Evolutionary conservation across 1,284 basidiomycete genomes (phyloP).

Genomic region (Rhodofomes roseus): DNA sequence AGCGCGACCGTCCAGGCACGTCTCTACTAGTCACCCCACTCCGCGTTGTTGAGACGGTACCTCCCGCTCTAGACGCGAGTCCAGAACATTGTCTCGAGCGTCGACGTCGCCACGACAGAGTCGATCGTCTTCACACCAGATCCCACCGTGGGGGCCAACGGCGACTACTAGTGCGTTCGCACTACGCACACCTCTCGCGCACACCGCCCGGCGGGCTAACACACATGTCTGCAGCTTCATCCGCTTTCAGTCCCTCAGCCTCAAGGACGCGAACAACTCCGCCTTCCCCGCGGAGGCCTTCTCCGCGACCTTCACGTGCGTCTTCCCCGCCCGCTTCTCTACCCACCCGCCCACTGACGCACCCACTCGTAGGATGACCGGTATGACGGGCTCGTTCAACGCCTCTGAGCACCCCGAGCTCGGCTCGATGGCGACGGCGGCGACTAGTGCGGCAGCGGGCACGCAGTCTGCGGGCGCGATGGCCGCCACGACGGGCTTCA

Average conservation of each 20-base stretch:
- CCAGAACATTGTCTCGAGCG: conserved; percentile 51
- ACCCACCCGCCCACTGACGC: neutral
- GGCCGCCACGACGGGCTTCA: conserved; percentile 6
- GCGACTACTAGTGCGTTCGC: conserved; percentile 53
- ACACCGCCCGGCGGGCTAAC: neutral
- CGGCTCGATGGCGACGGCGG: conserved; percentile 9
- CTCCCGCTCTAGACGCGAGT: conserved; percentile 51
- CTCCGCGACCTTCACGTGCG: conserved; percentile 77
- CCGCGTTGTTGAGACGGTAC: neutral
- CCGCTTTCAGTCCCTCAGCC: conserved; percentile 58
- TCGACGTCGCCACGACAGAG: conserved; percentile 58
- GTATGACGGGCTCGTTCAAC: conserved; percentile 67
- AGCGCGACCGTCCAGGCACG: conserved; percentile 57
- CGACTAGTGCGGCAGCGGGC: conserved; percentile 12
- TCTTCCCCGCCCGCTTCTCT: neutral
- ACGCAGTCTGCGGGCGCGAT: conserved; percentile 17
- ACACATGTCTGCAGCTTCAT: conserved; percentile 54
- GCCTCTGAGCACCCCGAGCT: conserved; percentile 50
- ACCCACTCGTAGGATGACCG: conserved; percentile 39
- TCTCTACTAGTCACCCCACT: neutral
- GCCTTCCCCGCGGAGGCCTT: conserved; percentile 67
- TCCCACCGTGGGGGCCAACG: conserved; percentile 57
- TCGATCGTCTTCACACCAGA: conserved; percentile 59
- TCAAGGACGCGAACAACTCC: conserved; percentile 48
- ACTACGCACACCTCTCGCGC: neutral